phyloP scores from a whole-genome alignment of 1,284 basidiomycete genomes.

The Ganoderma boninense region DNA sequence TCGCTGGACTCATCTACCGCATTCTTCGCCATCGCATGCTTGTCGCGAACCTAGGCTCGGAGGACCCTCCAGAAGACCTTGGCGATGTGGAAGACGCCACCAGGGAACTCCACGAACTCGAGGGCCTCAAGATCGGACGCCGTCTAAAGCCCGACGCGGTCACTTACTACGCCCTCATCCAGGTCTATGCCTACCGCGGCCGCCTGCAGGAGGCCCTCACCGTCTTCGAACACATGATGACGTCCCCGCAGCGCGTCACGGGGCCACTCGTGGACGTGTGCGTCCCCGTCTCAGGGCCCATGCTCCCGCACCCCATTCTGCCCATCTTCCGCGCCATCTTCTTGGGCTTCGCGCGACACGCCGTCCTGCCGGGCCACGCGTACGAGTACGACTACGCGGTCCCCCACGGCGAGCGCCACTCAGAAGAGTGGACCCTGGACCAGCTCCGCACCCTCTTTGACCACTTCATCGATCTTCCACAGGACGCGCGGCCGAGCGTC shows the following conservation, averaged over 20 bases:
- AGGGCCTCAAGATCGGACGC: conserved; percentile 54
- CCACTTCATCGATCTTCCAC: conserved; percentile 62
- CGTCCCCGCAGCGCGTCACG: conserved; percentile 47
- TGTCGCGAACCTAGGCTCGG: conserved; percentile 28
- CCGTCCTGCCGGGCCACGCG: conserved; percentile 3
- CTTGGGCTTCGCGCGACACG: conserved; percentile 77
- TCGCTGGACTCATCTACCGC: conserved; percentile 69
- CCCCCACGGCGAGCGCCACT: background rate
- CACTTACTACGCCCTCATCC: conserved; percentile 77
- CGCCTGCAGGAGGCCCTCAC: conserved; percentile 65
- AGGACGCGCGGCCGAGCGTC: conserved; percentile 49
- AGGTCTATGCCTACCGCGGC: conserved; percentile 74
- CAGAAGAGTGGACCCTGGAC: conserved; percentile 58
- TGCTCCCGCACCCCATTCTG: conserved; percentile 28
- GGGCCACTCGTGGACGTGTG: conserved; percentile 15
- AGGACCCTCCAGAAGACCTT: conserved; percentile 33
- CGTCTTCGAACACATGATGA: conserved; percentile 78
- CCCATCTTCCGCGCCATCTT: conserved; percentile 78
- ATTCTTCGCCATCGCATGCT: conserved; percentile 61
- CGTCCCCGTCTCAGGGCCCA: conserved; percentile 8
- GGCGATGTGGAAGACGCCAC: conserved; percentile 45
- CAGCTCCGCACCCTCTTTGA: conserved; percentile 65
- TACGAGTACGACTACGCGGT: background rate
- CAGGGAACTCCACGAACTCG: conserved; percentile 46
- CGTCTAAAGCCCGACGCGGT: conserved; percentile 63